phyloP scores from a whole-genome alignment of 164 flowering plant species.

The Buxus sempervirens region DNA sequence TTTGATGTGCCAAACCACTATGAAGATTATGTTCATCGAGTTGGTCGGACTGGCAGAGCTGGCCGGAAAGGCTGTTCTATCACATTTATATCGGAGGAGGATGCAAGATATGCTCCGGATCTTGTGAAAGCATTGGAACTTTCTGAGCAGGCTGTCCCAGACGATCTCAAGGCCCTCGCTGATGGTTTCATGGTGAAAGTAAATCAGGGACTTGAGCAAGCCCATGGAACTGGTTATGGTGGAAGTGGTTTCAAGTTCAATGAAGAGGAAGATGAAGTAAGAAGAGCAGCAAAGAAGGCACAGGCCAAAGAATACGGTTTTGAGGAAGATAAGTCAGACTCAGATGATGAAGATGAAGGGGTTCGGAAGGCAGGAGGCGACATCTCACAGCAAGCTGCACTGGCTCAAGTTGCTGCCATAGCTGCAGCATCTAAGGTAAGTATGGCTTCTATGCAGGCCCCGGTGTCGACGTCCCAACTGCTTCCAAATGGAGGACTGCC shows the following conservation, averaged over 20 bases:
- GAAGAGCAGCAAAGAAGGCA: slow-evolving; percentile 96
- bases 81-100: slow-evolving; percentile 85
- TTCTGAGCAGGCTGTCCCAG: slow-evolving; percentile 90
- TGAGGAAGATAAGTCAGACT: slow-evolving; percentile 95
- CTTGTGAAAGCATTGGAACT: slow-evolving; percentile 91
- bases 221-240: slow-evolving; percentile 97
- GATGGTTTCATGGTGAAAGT: slow-evolving; percentile 91
- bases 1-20: slow-evolving; percentile 93
- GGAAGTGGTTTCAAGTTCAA: slow-evolving; percentile 96
- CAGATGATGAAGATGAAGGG: slow-evolving; percentile 89
- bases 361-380: slow-evolving; percentile 88
- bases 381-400: slow-evolving; percentile 65
- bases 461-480: slow-evolving; percentile 38
- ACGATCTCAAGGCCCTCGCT: slow-evolving; percentile 83
- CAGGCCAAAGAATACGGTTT: slow-evolving; percentile 95
- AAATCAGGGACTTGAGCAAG: slow-evolving; percentile 86
- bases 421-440: slow-evolving; percentile 65
- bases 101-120: slow-evolving; percentile 89
- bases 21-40: slow-evolving; percentile 98
- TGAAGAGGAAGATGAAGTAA: slow-evolving; percentile 95
- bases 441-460: slow-evolving; percentile 30
- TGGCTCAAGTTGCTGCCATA: slow-evolving; percentile 65
- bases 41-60: slow-evolving; percentile 94
- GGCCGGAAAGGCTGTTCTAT: slow-evolving; percentile 93
- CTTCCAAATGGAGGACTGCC: slow-evolving; percentile 49